Evolutionary conservation across 768 basidiomycete species (phyloP), one percentile per base, ranked within the genome.

Genomic region (Rhizopogon sp.): DNA sequence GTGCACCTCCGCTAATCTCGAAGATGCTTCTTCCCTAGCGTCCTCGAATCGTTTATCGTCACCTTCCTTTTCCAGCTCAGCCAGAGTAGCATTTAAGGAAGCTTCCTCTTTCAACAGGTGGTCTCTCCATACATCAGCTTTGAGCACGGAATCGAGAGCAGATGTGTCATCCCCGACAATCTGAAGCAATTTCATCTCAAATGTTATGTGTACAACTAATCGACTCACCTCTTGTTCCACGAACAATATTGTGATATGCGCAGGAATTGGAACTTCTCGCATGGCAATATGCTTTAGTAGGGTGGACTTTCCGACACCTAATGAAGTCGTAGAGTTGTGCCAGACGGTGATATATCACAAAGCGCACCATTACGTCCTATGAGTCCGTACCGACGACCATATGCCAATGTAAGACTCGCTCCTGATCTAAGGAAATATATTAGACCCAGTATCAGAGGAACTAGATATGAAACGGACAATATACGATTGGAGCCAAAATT

Each of bases 91-190:
- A 63, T 95, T 94, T 43, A 98, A 75, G 20, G 77, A 71, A 0
- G 72, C 72, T 70, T 98, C 95, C 65, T 99, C 93, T 53, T 85
- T 88, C 49, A 97, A 72, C 16, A 98, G 77, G 60, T 92, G 89
- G 64, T 96, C 94, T 67, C 96, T 80, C 93, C 97, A 98, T 33
- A 99, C 97, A 66, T 99, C 97, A n/a, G 97, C 97, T 69, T 95
- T 93, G n/a, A 99, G 79, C 20, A 99, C 97, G 1, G 95, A 94
- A 20, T 94, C 90, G 42, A 99, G 78, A 3, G 97, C 97, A 1
- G 76, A 75, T 0, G 94, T 98, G 60, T 95, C 94, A 68, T 98
- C 96, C 33, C 96, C 97, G 53, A 93, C 68, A 60, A 98, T 89
- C 90, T 94, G 53, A 17, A 41, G 46, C 14, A 47, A 41, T 28